Percentiles rank a stretch among this genome's conserved stretches.
Conservation (phyloP, 2,329 filamentous ascomycete species). For the Grosmannia huntii region DNA sequence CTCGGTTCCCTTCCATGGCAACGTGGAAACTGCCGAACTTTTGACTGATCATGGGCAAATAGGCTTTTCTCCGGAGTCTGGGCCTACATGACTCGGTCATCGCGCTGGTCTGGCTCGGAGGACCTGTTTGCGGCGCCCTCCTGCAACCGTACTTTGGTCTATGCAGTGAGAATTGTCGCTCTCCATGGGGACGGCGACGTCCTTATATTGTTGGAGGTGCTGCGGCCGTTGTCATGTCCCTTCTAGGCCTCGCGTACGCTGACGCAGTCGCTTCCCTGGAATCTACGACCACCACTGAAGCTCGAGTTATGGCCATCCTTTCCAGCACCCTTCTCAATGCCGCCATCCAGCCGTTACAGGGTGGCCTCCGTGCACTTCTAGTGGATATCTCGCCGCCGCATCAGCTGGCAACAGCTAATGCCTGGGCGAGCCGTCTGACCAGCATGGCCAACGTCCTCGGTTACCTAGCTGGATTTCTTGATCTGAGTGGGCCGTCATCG, state of each 20-base stretch:
- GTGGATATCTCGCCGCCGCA: not conserved
- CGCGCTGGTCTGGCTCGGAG: not conserved
- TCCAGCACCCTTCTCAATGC: not conserved
- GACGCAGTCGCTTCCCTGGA: not conserved
- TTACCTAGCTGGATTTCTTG: not conserved
- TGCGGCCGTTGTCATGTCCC: not conserved
- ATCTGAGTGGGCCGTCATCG: not conserved
- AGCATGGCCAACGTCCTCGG: not conserved
- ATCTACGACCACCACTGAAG: not conserved
- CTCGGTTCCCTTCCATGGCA: not conserved
- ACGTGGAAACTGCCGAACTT: not conserved
- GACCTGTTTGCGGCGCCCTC: not conserved
- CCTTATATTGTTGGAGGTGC: not conserved
- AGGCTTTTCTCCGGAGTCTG: not conserved
- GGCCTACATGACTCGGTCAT: not conserved
- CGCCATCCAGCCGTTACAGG: not conserved
- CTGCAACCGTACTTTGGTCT: not conserved
- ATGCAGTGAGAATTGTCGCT: not conserved
- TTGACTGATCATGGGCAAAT: not conserved
- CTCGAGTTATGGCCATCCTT: not conserved
- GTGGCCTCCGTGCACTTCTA: not conserved
- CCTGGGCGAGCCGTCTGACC: not conserved
- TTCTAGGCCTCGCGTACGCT: not conserved
- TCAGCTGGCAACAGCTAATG: not conserved
- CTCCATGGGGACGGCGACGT: not conserved